These are phyloP conservation scores for Diversispora eburnea DNA, from an alignment of 192 early-diverging fungal genomes.

Conservation along the genomic window DNA sequence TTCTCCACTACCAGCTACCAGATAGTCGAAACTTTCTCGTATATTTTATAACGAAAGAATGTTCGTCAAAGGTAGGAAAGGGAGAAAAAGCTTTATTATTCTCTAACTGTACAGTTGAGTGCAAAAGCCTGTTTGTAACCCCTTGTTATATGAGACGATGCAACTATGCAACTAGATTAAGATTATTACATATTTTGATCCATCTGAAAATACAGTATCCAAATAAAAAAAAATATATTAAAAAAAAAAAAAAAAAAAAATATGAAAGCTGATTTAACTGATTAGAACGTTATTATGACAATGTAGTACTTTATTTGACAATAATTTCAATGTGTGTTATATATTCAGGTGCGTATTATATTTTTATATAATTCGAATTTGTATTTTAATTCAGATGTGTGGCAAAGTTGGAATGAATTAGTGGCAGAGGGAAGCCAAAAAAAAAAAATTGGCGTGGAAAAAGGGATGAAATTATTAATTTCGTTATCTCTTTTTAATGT, in stretches of 20 bases:
- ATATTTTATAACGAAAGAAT: not conserved
- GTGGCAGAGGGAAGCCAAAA: too few relatives aligned
- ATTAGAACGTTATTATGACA: too few relatives aligned
- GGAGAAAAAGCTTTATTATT: not conserved
- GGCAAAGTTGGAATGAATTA: too few relatives aligned
- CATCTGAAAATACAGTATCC: not conserved
- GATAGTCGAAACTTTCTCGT: slow-evolving; percentile 5
- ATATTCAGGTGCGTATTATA: too few relatives aligned
- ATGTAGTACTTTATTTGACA: too few relatives aligned
- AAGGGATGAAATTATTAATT: too few relatives aligned
- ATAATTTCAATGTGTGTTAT: too few relatives aligned
- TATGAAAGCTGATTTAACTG: not conserved
- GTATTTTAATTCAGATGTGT: too few relatives aligned
- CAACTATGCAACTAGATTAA: not conserved
- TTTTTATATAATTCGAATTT: too few relatives aligned
- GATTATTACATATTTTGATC: not conserved
- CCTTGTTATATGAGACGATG: slow-evolving; percentile 5
- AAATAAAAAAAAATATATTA: not conserved
- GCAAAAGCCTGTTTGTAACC: slow-evolving; percentile 1
- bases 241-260: slow-evolving; percentile 14
- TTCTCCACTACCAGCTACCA: slow-evolving; percentile 12
- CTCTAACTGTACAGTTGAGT: not conserved
- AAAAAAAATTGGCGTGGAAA: too few relatives aligned
- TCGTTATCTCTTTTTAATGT: too few relatives aligned
- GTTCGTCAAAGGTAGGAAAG: not conserved